phyloP scores from a whole-genome alignment of 1,139 yeast genomes.

The Pichia sp. region DNA sequence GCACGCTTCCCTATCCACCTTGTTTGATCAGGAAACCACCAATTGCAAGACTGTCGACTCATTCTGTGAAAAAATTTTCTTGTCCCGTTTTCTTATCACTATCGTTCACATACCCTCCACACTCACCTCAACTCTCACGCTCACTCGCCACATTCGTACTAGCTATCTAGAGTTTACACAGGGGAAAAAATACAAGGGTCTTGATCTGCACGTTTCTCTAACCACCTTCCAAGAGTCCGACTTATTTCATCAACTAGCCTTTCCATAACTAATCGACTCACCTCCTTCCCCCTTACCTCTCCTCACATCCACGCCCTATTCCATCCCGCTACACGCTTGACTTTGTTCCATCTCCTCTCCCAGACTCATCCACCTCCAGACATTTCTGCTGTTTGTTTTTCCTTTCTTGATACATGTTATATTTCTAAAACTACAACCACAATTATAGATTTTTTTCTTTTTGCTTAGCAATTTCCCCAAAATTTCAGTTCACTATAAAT shows the following conservation, averaged over 20 bases:
- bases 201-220: too few species aligned
- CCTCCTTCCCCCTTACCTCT: too few species aligned
- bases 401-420: background rate
- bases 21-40: background rate
- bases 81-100: slow-evolving; percentile 62
- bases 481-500: background rate
- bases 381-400: background rate
- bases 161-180: too few species aligned
- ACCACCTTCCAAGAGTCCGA: too few species aligned
- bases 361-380: background rate
- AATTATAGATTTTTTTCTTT: background rate
- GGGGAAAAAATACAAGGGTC: too few species aligned
- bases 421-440: background rate
- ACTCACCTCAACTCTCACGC: background rate
- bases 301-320: too few species aligned
- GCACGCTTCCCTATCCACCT: background rate
- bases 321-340: too few species aligned
- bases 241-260: too few species aligned
- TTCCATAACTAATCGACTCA: too few species aligned
- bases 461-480: background rate
- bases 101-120: slow-evolving; percentile 55
- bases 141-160: background rate
- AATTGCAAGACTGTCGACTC: background rate
- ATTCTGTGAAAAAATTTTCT: background rate
- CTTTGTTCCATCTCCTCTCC: too few species aligned